A percentile compares a stretch with the other conserved stretches of the same genome.
These are phyloP conservation scores for Monosporascus cannonballus DNA, from an alignment of 2,329 filamentous ascomycete genomes.

Conservation along the genomic window DNA sequence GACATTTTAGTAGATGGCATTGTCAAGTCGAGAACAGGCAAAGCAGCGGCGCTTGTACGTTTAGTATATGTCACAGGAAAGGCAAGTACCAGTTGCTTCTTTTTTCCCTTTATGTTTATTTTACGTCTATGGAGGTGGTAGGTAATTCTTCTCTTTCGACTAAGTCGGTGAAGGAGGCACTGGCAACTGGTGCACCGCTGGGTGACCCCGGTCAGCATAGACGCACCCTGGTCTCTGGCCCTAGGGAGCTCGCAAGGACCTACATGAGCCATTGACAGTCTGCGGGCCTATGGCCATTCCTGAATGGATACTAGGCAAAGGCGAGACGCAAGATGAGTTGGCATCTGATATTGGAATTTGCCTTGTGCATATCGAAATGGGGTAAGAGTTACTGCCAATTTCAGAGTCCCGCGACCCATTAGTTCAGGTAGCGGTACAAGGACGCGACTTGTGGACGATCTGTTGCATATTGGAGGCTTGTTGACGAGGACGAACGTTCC, in stretches of 20 bases:
- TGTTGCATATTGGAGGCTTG: neutral
- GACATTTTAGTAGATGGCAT: neutral
- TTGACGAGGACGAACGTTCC: neutral
- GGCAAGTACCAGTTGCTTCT: neutral
- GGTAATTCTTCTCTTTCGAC: slow-evolving; percentile 10
- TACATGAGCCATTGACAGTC: slow-evolving; percentile 21
- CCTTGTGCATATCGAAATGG: slow-evolving; percentile 22
- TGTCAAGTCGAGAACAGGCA: neutral
- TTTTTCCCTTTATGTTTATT: slow-evolving; percentile 1
- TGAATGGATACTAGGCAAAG: slow-evolving; percentile 30
- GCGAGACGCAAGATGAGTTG: slow-evolving; percentile 61
- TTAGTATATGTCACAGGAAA: neutral
- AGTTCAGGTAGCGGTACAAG: slow-evolving; percentile 22
- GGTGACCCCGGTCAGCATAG: slow-evolving; percentile 19
- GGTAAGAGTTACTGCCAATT: slow-evolving; percentile 24
- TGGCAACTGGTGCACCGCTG: slow-evolving; percentile 33
- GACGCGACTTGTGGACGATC: slow-evolving; percentile 12
- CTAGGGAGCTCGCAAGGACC: slow-evolving; percentile 20
- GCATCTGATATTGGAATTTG: slow-evolving; percentile 54
- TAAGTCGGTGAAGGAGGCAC: slow-evolving; percentile 37
- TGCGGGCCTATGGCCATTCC: slow-evolving; percentile 18
- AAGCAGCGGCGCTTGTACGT: slow-evolving; percentile 4
- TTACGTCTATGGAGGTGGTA: too few species aligned
- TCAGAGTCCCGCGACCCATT: slow-evolving; percentile 10
- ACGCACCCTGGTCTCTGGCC: slow-evolving; percentile 20